Evolutionary conservation across 371 early-diverging fungal genomes (phyloP).

Genomic region (Apophysomyces sp.): DNA sequence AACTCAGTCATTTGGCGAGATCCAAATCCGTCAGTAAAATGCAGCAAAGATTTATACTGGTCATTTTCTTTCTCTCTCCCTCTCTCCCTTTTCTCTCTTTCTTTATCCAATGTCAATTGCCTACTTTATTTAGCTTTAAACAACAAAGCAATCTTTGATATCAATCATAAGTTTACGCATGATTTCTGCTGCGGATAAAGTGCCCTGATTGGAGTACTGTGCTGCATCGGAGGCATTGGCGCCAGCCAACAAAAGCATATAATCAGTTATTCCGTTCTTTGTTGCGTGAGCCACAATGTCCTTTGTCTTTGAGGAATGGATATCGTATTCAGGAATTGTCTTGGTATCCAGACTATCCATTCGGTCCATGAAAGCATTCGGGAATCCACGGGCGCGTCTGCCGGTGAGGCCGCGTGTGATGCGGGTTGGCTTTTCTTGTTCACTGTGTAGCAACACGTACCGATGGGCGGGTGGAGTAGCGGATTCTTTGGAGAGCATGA

Average conservation of each 20-base stretch:
- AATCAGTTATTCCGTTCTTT: conserved; percentile 20
- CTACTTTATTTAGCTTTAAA: not conserved
- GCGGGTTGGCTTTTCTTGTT: conserved; percentile 13
- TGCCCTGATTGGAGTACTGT: conserved; percentile 34
- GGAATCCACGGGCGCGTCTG: conserved; percentile 31
- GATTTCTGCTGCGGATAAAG: conserved; percentile 26
- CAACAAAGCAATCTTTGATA: not conserved
- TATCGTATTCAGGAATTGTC: conserved; percentile 33
- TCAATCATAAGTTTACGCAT: conserved; percentile 28
- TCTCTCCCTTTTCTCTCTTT: not conserved
- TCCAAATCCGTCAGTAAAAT: conserved; percentile 52
- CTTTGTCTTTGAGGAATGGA: conserved; percentile 41
- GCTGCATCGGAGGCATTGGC: conserved; percentile 22
- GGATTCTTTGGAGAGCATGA: conserved; percentile 39
- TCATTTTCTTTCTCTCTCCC: not conserved
- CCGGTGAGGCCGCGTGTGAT: conserved; percentile 36
- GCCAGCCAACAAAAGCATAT: conserved; percentile 36
- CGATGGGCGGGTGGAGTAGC: conserved; percentile 28
- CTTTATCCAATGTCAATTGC: not conserved
- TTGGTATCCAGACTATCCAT: conserved; percentile 18
- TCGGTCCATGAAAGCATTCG: conserved; percentile 33
- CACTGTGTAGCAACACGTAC: conserved; percentile 17
- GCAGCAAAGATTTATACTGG: not conserved
- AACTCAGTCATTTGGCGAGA: conserved; percentile 79
- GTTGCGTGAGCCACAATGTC: conserved; percentile 37